Evolutionary conservation across 1,284 basidiomycete species (phyloP).

Genomic region (Leccinum subrobustum): DNA sequence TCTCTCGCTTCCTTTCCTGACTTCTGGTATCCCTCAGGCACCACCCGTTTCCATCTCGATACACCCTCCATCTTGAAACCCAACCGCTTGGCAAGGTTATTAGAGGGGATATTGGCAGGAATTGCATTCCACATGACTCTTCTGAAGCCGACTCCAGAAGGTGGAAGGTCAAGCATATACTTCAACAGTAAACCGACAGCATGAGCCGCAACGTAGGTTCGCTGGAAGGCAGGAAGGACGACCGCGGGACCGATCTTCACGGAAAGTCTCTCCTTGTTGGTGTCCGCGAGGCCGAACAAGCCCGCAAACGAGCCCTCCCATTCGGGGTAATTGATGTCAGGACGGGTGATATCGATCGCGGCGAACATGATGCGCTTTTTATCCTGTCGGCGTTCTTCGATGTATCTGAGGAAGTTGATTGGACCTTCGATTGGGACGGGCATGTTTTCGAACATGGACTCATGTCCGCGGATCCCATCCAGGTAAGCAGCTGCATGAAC

Average conservation of each 20-base stretch:
- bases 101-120: constrained; percentile 47
- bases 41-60: constrained; percentile 51
- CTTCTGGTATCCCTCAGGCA: constrained; percentile 27
- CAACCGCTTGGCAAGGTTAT: constrained; percentile 53
- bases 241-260: constrained; percentile 53
- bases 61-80: constrained; percentile 60
- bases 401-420: constrained; percentile 11
- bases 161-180: constrained; percentile 48
- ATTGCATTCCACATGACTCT: constrained; percentile 64
- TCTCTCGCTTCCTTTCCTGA: neutral
- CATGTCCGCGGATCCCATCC: constrained; percentile 22
- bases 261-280: constrained; percentile 30
- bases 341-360: constrained; percentile 45
- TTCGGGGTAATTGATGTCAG: constrained; percentile 14
- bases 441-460: constrained; percentile 24
- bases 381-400: constrained; percentile 14
- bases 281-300: constrained; percentile 12
- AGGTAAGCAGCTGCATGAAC: constrained; percentile 22
- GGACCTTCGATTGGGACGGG: constrained; percentile 16
- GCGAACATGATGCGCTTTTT: constrained; percentile 39
- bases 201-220: constrained; percentile 63
- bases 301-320: constrained; percentile 26
- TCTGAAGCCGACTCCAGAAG: constrained; percentile 55
- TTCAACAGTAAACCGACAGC: constrained; percentile 58
- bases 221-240: constrained; percentile 58